Base-by-base conservation (phyloP, 129 eudicot genomes). In the Flaveria robusta region DNA sequence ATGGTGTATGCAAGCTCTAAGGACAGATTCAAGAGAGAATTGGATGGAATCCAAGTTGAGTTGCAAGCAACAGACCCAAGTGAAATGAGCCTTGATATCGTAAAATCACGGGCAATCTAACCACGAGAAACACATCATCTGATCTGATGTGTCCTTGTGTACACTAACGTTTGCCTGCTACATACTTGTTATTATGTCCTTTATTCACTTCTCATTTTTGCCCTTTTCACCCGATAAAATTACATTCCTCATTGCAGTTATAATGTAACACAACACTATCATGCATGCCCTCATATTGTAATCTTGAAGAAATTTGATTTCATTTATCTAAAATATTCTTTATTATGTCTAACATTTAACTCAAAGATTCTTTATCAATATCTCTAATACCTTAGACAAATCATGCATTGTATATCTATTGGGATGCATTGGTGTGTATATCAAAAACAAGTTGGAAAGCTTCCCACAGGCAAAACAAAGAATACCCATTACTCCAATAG, bases 1-100 rank as follows among this genome's bases (percentile, higher is more conserved):
- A 92, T 92, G 97, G 96, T 92, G 76, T 92, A 92, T 14, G 97
- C 97, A 78, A 92, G 97, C 88, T 89, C 97, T 4, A 92, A 89
- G 88, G 97, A 92, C 74, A 84, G 96, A 76, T 92, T 92, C 83
- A 92, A 92, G 92, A 88, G 97, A 77, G 97, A 92, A 84, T 78
- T 92, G 82, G 97, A 92, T 15, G 97, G 97, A n/a, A 84, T 92
- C 55, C 97, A 92, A 81, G 90, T 92, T 23, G 97, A 92, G 76
- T 74, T 92, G 85, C 97, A 92, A 77, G 97, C 97, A 31, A 89
- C 96, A 1, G 97, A 92, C 77, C 96, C 98, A 2, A 92, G 96
- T 37, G 98, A 92, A 84, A 92, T 92, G 96, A 92, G 96, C 83
- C 51, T 92, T n/a, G 98, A 92, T 83, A 89, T 89, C 63, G 80